These are phyloP conservation scores for Aspergillus indologenus DNA, from an alignment of 495 filamentous ascomycete genomes.

Conservation along the genomic window DNA sequence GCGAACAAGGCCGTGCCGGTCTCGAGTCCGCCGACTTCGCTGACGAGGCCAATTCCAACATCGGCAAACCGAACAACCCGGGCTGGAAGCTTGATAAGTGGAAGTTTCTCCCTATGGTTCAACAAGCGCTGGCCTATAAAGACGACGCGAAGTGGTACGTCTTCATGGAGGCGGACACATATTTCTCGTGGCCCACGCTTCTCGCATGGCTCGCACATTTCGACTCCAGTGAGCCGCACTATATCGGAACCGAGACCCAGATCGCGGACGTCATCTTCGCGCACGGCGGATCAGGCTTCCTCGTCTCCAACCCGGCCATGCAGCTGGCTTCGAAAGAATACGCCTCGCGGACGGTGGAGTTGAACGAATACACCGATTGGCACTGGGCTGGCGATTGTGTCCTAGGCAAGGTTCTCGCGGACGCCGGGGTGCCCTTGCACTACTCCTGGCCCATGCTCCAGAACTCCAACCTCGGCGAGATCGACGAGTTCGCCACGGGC, in stretches of 20 bases:
- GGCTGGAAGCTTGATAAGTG: constrained; percentile 60
- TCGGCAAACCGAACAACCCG: constrained; percentile 47
- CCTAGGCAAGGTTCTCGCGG: constrained; percentile 55
- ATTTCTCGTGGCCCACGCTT: constrained; percentile 60
- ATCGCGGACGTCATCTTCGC: constrained; percentile 56
- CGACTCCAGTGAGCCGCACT: constrained; percentile 48
- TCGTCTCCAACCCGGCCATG: constrained; percentile 57
- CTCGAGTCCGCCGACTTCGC: constrained; percentile 39
- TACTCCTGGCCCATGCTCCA: constrained; percentile 53
- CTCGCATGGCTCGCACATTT: constrained; percentile 53
- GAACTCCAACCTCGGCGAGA: constrained; percentile 42
- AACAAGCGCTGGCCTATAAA: constrained; percentile 40
- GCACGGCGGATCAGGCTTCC: constrained; percentile 67
- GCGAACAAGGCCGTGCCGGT: constrained; percentile 36
- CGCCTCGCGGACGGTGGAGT: constrained; percentile 42
- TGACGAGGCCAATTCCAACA: constrained; percentile 44
- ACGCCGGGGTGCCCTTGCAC: constrained; percentile 49
- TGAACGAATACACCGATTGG: constrained; percentile 50
- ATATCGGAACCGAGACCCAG: constrained; percentile 58
- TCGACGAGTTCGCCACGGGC: constrained; percentile 39
- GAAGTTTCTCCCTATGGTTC: constrained; percentile 57
- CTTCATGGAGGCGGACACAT: constrained; percentile 69
- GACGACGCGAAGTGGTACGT: constrained; percentile 62
- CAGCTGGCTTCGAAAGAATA: constrained; percentile 43
- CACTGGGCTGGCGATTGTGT: constrained; percentile 71